Conservation (phyloP, 768 basidiomycete genomes). For the Pisolithus sp. region DNA sequence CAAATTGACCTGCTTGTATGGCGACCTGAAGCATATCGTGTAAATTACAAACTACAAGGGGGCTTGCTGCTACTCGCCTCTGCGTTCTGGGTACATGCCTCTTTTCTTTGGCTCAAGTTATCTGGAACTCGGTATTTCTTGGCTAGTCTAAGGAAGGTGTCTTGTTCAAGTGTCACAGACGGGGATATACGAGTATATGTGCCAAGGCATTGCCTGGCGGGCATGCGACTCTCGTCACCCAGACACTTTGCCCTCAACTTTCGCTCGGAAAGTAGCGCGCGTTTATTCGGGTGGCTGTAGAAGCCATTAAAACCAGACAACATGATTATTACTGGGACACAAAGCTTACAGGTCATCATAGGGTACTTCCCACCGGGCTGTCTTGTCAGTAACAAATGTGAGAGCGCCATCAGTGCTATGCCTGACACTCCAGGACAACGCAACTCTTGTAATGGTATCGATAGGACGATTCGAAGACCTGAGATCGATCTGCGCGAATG, state of each 20-base stretch:
- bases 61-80: slow-evolving; percentile 30
- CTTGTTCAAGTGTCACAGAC: slow-evolving; percentile 21
- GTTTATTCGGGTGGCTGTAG: slow-evolving; percentile 32
- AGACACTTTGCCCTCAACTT: slow-evolving; percentile 45
- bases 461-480: slow-evolving; percentile 57
- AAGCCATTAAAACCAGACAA: not conserved
- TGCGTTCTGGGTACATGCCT: slow-evolving; percentile 57
- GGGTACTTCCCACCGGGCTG: slow-evolving; percentile 54
- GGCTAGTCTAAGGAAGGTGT: slow-evolving; percentile 55
- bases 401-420: slow-evolving; percentile 43
- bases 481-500: slow-evolving; percentile 75
- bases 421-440: slow-evolving; percentile 55
- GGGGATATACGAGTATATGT: slow-evolving; percentile 29
- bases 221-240: slow-evolving; percentile 49
- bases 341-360: slow-evolving; percentile 70
- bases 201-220: slow-evolving; percentile 53
- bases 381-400: slow-evolving; percentile 58
- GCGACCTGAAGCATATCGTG: slow-evolving; percentile 39
- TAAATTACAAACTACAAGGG: not conserved
- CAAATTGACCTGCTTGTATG: slow-evolving; percentile 46
- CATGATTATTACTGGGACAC: not conserved
- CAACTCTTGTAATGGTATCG: slow-evolving; percentile 57
- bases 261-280: slow-evolving; percentile 17
- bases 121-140: slow-evolving; percentile 47
- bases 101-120: slow-evolving; percentile 31